Conservation (phyloP, 176 grass and related monocot species). For the Aechmea fasciata region DNA sequence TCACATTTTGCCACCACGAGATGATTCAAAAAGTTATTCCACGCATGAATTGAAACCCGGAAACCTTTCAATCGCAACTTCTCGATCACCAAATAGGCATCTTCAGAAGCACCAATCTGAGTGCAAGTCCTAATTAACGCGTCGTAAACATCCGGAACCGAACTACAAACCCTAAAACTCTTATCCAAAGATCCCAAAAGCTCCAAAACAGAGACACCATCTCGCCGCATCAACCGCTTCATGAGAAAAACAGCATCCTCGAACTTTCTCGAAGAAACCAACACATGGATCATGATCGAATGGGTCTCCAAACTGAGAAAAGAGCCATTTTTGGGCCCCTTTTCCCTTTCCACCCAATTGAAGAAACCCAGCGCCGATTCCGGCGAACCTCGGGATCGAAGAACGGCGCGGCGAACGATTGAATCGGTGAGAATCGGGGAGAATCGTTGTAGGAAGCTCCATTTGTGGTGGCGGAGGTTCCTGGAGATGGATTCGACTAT, state of each 20-base stretch:
- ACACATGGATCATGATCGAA: neutral
- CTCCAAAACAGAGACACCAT: conserved; percentile 5
- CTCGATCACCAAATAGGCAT: conserved; percentile 17
- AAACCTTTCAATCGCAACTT: conserved; percentile 8
- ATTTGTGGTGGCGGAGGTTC: conserved; percentile 12
- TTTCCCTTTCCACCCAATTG: neutral
- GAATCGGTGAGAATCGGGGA: neutral
- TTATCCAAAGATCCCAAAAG: conserved; percentile 8
- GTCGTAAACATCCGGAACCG: conserved; percentile 13
- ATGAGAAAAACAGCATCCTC: conserved; percentile 13
- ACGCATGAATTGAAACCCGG: conserved; percentile 18
- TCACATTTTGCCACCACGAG: neutral
- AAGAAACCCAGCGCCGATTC: conserved; percentile 11
- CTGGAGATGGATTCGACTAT: conserved; percentile 1
- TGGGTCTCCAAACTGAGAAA: conserved; percentile 7
- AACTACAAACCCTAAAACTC: neutral
- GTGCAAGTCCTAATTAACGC: conserved; percentile 17
- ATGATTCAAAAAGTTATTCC: conserved; percentile 23
- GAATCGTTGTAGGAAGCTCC: conserved; percentile 6
- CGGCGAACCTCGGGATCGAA: conserved; percentile 1
- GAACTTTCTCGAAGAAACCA: conserved; percentile 19
- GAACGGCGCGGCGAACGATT: neutral
- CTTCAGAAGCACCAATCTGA: conserved; percentile 9
- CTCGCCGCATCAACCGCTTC: conserved; percentile 9
- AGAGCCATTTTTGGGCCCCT: neutral